Evolutionary conservation across 176 grass and related monocot genomes (phyloP).

Genomic region (Carex kokanica): DNA sequence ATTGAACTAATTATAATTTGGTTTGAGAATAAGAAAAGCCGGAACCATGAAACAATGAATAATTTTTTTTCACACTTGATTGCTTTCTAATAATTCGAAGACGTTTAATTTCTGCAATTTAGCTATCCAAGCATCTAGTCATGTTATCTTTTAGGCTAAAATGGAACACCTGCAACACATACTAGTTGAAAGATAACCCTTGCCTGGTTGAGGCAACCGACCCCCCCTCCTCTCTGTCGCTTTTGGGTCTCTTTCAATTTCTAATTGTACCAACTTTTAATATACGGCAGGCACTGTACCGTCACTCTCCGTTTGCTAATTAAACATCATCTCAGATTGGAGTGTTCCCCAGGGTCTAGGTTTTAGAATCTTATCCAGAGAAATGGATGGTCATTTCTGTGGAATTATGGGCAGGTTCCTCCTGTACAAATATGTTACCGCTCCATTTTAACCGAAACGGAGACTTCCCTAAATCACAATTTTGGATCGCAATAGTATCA

Average conservation of each 20-base stretch:
- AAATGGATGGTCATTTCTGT: neutral
- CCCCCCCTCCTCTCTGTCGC: neutral
- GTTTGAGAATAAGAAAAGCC: neutral
- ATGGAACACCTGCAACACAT: neutral
- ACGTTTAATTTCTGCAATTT: neutral
- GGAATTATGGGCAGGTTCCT: neutral
- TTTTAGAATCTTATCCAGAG: constrained; percentile 23
- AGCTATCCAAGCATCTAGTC: neutral
- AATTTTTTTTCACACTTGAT: too few relatives aligned
- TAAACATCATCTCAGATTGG: neutral
- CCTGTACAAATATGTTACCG: neutral
- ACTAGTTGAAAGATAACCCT: neutral
- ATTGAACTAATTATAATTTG: too few relatives aligned
- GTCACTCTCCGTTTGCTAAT: constrained; percentile 12
- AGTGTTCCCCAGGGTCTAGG: neutral
- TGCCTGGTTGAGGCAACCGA: too few relatives aligned
- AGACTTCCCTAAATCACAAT: neutral
- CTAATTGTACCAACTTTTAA: constrained; percentile 16
- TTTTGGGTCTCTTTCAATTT: constrained; percentile 21
- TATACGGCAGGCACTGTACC: neutral
- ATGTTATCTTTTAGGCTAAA: neutral
- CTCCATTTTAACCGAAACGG: neutral
- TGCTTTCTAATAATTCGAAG: neutral
- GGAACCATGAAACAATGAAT: too few relatives aligned
- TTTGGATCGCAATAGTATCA: too few relatives aligned